Evolutionary conservation across 225 moss, liverwort and hornwort genomes (phyloP).

Genomic region (Ulota crispa): DNA sequence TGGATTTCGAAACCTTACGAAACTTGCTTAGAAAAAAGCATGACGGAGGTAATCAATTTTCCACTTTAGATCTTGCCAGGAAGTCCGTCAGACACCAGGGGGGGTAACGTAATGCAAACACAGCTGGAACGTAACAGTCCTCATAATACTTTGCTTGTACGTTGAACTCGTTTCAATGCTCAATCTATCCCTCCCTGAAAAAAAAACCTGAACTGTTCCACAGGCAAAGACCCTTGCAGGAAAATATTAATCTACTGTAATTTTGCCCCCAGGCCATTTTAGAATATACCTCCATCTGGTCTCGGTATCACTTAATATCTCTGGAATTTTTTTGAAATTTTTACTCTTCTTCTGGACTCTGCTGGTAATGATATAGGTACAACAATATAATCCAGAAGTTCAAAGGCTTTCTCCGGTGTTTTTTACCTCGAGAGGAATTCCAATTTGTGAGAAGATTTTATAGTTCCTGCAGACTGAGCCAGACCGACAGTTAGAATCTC

Average conservation of each 20-base stretch:
- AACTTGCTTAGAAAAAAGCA: neutral
- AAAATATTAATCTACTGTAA: neutral
- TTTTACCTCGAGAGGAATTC: neutral
- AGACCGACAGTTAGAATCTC: neutral
- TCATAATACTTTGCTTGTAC: constrained; percentile 11
- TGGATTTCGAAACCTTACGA: neutral
- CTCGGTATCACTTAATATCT: neutral
- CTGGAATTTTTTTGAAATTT: neutral
- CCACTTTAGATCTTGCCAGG: constrained; percentile 6
- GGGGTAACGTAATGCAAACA: constrained; percentile 11
- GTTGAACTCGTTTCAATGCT: neutral
- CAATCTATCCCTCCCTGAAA: constrained; percentile 18
- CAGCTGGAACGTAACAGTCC: constrained; percentile 26
- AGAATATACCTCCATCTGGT: constrained; percentile 2
- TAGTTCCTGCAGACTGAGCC: neutral
- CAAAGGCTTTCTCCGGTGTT: neutral
- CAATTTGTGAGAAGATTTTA: neutral
- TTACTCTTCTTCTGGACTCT: neutral
- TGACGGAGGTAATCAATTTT: neutral
- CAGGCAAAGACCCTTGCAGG: neutral
- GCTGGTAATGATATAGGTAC: neutral
- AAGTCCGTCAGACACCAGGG: constrained; percentile 12
- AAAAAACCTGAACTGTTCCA: neutral
- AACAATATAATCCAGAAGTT: neutral
- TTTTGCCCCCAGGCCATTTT: neutral